A percentile compares a stretch with the other conserved stretches of the same genome.
These are phyloP conservation scores for Syzygium syzygioides DNA, from an alignment of 441 rosid species.

Conservation along the genomic window DNA sequence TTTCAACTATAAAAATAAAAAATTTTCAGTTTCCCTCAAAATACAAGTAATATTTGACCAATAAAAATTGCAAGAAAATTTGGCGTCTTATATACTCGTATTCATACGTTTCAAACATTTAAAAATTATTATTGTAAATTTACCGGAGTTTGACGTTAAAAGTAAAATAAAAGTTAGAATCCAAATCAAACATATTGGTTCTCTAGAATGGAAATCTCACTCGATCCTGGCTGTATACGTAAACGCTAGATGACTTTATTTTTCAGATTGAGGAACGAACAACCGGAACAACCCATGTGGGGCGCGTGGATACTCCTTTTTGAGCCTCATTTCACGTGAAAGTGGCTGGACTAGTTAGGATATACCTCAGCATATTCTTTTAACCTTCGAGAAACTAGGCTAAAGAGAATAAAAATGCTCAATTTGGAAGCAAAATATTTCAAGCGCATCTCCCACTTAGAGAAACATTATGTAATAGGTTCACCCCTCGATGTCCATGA, in stretches of 20 bases:
- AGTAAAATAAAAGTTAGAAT: neutral
- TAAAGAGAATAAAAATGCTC: neutral
- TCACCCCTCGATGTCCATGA: neutral
- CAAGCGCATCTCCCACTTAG: neutral
- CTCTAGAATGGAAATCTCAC: neutral
- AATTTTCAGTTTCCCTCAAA: neutral
- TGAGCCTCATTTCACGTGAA: neutral
- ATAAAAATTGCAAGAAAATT: neutral
- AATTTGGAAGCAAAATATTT: neutral
- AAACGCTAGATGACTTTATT: neutral
- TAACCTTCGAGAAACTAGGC: neutral
- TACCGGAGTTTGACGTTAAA: neutral
- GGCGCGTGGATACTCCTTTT: neutral
- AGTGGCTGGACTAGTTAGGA: neutral
- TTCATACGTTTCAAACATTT: neutral
- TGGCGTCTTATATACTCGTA: neutral
- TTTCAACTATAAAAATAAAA: neutral
- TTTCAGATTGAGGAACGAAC: neutral
- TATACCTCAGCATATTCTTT: neutral
- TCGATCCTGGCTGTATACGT: neutral
- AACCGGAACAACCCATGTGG: neutral
- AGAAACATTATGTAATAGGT: neutral
- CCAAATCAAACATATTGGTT: neutral
- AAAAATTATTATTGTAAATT: neutral
- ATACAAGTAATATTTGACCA: neutral